Conservation (phyloP, 73 alveolate genomes). For the Tetrahymena malaccensis region DNA sequence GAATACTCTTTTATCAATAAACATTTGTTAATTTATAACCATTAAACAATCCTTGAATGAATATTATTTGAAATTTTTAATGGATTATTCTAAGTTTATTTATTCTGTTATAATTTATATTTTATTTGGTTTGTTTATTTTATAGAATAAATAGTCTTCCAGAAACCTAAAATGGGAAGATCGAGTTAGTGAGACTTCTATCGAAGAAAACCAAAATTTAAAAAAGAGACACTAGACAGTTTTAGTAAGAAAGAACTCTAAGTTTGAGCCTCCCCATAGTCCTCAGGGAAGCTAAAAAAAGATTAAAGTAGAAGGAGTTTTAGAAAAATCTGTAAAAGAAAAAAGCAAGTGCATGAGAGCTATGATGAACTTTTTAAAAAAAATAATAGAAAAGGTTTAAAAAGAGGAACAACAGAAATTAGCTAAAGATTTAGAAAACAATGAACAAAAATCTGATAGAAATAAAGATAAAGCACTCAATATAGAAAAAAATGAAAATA, state of each 20-base stretch:
- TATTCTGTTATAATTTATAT: too few species aligned
- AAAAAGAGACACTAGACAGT: neutral
- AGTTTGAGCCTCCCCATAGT: neutral
- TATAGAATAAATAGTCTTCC: neutral
- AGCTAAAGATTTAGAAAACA: neutral
- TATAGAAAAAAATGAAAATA: neutral
- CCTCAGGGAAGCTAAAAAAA: neutral
- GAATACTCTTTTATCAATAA: too few species aligned
- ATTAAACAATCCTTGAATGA: too few species aligned
- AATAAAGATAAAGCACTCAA: neutral
- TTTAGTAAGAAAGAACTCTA: neutral
- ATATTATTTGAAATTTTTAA: too few species aligned
- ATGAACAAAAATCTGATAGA: neutral
- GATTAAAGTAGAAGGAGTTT: neutral
- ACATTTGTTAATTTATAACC: too few species aligned
- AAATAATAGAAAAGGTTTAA: neutral
- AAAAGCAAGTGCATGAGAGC: neutral
- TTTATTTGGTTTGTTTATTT: neutral
- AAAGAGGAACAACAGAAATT: neutral
- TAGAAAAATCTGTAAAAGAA: neutral
- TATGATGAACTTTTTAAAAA: neutral
- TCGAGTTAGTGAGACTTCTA: neutral
- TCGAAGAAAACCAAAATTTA: neutral
- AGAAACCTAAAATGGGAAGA: neutral
- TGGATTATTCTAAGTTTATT: too few species aligned